Percentiles rank a stretch among this genome's conserved stretches.
Conservation (phyloP, 352 stramenopile species). For the Globisporangium radiosum region DNA sequence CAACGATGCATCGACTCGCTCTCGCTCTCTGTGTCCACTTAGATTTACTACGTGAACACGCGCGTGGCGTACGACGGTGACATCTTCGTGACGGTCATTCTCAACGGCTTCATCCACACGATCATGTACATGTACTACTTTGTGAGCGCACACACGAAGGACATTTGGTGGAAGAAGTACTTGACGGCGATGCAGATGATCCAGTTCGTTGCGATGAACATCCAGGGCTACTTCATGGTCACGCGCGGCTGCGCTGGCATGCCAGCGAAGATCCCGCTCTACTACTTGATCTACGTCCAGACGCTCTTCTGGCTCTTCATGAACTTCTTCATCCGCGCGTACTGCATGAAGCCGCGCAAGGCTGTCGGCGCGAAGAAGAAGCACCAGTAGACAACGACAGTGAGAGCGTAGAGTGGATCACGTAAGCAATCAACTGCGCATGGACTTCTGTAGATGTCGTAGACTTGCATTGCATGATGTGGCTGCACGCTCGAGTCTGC, state of each 20-base stretch:
- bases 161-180: slow-evolving; percentile 98
- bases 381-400: slow-evolving; percentile 27
- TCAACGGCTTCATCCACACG: slow-evolving; percentile 97
- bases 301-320: slow-evolving; percentile 93
- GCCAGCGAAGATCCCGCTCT: slow-evolving; percentile 63
- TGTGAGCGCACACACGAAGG: slow-evolving; percentile 94
- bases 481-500: too few species aligned
- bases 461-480: too few species aligned
- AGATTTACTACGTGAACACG: slow-evolving; percentile 94
- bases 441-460: too few species aligned
- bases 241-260: slow-evolving; percentile 87
- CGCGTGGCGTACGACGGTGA: slow-evolving; percentile 94
- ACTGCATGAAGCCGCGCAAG: slow-evolving; percentile 65
- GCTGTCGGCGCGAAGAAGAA: slow-evolving; percentile 13
- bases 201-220: slow-evolving; percentile 89
- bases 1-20: not conserved
- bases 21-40: slow-evolving; percentile 1
- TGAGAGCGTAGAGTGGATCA: not conserved
- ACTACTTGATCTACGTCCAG: slow-evolving; percentile 96
- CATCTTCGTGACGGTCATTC: slow-evolving; percentile 94
- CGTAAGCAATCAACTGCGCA: too few species aligned
- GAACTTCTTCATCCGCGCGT: slow-evolving; percentile 96
- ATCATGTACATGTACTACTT: slow-evolving; percentile 99
- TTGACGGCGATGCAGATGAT: slow-evolving; percentile 94
- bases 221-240: slow-evolving; percentile 66